Evolutionary conservation across 768 basidiomycete species (phyloP).

Genomic region (Polyporus arcularius): DNA sequence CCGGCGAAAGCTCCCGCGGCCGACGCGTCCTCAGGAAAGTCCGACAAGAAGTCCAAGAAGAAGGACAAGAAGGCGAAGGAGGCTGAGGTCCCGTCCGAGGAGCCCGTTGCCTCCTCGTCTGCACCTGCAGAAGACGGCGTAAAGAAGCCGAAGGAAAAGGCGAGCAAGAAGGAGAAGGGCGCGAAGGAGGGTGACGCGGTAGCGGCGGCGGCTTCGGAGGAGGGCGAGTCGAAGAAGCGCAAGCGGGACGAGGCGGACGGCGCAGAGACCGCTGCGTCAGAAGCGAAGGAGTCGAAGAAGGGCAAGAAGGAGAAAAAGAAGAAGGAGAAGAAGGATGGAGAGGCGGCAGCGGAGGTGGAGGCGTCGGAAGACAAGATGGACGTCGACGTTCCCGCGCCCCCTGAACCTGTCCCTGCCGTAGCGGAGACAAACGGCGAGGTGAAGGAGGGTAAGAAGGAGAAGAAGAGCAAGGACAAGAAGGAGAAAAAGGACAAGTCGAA

Average conservation of each 20-base stretch:
- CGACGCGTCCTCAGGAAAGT: conserved; percentile 9
- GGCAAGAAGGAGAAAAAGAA: conserved; percentile 29
- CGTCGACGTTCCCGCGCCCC: neutral
- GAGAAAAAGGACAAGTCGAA: conserved; percentile 34
- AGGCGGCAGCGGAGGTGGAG: conserved; percentile 15
- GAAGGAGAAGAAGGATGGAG: conserved; percentile 33
- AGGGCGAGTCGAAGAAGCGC: conserved; percentile 37
- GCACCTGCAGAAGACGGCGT: neutral
- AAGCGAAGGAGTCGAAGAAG: conserved; percentile 10
- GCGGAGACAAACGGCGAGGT: conserved; percentile 18
- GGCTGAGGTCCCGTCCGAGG: neutral
- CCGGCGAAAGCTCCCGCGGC: conserved; percentile 3
- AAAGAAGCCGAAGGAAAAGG: conserved; percentile 33
- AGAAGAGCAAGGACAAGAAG: conserved; percentile 26
- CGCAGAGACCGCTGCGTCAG: conserved; percentile 13
- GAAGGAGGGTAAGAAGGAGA: conserved; percentile 24
- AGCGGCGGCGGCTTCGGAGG: neutral
- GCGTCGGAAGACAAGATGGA: conserved; percentile 5
- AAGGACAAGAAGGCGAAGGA: conserved; percentile 21
- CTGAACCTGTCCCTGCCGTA: neutral
- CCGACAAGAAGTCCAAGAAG: conserved; percentile 17
- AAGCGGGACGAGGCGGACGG: conserved; percentile 27
- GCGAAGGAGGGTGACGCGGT: neutral
- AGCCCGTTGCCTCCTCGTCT: conserved; percentile 8
- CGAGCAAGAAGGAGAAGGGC: conserved; percentile 15